A percentile compares a stretch with the other conserved stretches of the same genome.
Evolutionary conservation across 768 basidiomycete genomes (phyloP).

Genomic region (Lactarius vividus): DNA sequence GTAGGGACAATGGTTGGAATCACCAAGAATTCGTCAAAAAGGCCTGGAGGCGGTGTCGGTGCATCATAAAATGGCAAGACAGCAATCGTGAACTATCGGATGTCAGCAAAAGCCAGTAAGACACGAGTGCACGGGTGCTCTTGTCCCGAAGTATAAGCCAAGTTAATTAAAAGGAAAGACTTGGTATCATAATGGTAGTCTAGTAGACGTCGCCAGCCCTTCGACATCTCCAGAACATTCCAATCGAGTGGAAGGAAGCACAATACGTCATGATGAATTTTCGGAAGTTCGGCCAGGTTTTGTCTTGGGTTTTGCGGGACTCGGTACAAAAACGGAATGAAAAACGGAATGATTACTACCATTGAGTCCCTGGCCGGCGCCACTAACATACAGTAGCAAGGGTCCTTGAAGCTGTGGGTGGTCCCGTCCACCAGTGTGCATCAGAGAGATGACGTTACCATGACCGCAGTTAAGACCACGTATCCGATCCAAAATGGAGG

Average conservation of each 20-base stretch:
- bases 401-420: neutral
- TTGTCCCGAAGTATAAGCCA: neutral
- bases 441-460: neutral
- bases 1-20: slow-evolving; percentile 13
- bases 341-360: too few species aligned
- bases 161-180: neutral
- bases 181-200: neutral
- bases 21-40: slow-evolving; percentile 28
- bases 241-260: neutral
- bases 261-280: neutral
- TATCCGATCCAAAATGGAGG: too few species aligned
- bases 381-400: too few species aligned
- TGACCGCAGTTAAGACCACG: too few species aligned
- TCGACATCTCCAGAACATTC: neutral
- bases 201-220: neutral
- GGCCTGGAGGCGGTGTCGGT: slow-evolving; percentile 20
- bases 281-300: neutral
- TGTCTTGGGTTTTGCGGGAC: too few species aligned
- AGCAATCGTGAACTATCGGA: neutral
- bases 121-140: neutral
- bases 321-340: too few species aligned
- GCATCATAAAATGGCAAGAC: slow-evolving; percentile 26
- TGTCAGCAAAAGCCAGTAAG: neutral
- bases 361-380: too few species aligned
- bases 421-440: neutral